Evolutionary conservation across 345 rosid species (phyloP).

Genomic region (Linum trigynum): DNA sequence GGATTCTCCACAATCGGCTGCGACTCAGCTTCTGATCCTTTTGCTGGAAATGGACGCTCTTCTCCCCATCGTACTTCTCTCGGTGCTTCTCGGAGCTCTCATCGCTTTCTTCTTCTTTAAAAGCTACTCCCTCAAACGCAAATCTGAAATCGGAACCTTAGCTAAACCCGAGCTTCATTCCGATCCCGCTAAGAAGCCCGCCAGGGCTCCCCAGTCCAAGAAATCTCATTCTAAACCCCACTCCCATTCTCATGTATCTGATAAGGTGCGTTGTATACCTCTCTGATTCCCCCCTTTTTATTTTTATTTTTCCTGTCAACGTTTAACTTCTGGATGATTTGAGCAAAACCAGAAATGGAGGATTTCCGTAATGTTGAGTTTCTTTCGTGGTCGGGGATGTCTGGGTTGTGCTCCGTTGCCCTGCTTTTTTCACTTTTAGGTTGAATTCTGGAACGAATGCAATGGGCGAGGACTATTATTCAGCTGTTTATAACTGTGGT

Average conservation of each 20-base stretch:
- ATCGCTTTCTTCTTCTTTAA: slow-evolving; percentile 67
- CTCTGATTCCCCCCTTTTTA: background rate
- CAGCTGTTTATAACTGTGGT: background rate
- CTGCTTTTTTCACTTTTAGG: too few relatives aligned
- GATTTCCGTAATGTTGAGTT: background rate
- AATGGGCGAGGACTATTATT: background rate
- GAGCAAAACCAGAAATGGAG: too few relatives aligned
- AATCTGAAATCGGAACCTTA: slow-evolving; percentile 72
- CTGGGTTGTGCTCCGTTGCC: too few relatives aligned
- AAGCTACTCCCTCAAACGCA: slow-evolving; percentile 57
- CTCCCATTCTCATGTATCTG: slow-evolving; percentile 53
- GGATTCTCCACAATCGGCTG: too few relatives aligned
- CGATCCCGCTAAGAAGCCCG: slow-evolving; percentile 37
- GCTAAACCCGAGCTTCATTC: slow-evolving; percentile 50
- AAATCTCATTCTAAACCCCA: slow-evolving; percentile 57
- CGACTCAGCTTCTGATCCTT: too few relatives aligned
- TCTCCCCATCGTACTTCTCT: slow-evolving; percentile 33
- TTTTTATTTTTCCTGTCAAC: slow-evolving; percentile 11
- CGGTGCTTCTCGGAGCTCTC: slow-evolving; percentile 58
- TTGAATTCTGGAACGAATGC: background rate
- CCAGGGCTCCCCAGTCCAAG: slow-evolving; percentile 42
- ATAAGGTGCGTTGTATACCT: slow-evolving; percentile 28
- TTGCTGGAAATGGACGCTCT: slow-evolving; percentile 47
- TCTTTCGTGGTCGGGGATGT: background rate
- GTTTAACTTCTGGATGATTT: background rate